Base-by-base conservation (phyloP, 768 basidiomycete species). In the Mycena vulgaris region DNA sequence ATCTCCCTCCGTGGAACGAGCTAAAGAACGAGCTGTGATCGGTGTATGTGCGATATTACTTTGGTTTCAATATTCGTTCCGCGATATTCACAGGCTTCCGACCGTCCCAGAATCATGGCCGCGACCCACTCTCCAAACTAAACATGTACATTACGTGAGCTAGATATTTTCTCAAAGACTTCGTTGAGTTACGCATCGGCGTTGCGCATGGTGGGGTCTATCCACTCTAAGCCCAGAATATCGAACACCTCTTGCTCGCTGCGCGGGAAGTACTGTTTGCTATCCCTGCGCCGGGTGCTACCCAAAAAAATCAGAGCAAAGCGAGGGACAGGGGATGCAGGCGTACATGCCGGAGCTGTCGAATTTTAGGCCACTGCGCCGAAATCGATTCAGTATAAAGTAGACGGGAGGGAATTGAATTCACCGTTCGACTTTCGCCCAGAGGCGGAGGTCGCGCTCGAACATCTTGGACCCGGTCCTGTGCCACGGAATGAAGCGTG, bases 381-480 rank as follows among this genome's bases (percentile, higher is more conserved):
- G 57, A 37, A 28, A 61, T 57, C 35, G 70, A 57, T 23, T 66
- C 40, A 69, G 30, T 21, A 47, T 14, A 21, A 23, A 45, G 3
- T 6, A 19, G 21, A 11, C 42, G 4, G 42, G 3, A 11, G 31
- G 23, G 23, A 25, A 33, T n/a, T 19, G 14, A 7, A 17, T 83
- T 31, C 72, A 90, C 92, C 81, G 88, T 48, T 85, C 80, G 45
- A 49, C 47, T 75, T 93, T 93, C 2, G 92, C 92, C 88, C 90
- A 93, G 17, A 88, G 80, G 70, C 94, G 86, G 57, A 98, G 78
- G 80, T 97, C 96, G 30, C 95, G 84, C 79, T 97, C 89, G 77
- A 98, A 97, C 90, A 95, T 93, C 69, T 89, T 95, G 6, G 93
- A 96, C 0, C 96, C 96, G 7, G 92, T 93, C 93, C 93, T 94